Evolutionary conservation across 2,329 filamentous ascomycete species (phyloP), one percentile per base, ranked within the genome.

Genomic region (Talaromyces pinophilus): DNA sequence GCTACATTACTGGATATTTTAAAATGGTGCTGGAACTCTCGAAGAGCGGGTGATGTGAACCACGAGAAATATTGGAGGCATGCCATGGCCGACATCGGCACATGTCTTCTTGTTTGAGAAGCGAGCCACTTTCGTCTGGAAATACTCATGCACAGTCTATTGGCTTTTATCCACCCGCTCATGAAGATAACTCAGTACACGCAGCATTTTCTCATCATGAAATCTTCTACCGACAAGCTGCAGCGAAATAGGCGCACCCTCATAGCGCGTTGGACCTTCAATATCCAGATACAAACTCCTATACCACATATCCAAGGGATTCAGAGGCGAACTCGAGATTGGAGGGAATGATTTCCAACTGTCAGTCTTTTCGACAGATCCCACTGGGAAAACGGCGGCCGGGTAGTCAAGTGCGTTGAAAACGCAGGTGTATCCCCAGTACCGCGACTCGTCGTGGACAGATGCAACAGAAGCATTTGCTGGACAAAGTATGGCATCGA

Each of bases 401-500:
- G 74, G 74, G 13, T 73, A 70, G 44, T 78, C 76, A 1, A 77
- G 72, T 3, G 75, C 70, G 42, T 78, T 78, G 72, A 73, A 77
- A 25, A 76, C 72, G 2, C 71, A 70, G 0, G 75, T 78, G 62
- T 78, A 78, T 25, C 67, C 84, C 87, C 88, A 91, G 69, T 86
- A 86, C 38, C 76, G 80, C 73, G 89, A 71, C 67, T 80, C 77
- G 69, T 86, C 74, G 69, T 87, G 82, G 69, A 84, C 76, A 1
- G 82, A 85, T n/a, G 85, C 86, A 1, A 80, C 79, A 1, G 84
- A 82, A 1, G 87, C 85, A 0, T 83, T 84, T 0, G 81, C 84
- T 0, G 88, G 88, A 46, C 66, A 65, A 6, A 67, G 33, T 22
- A 67, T 67, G 33, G 59, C 63, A 19, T 67, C 63, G 5, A 67